Evolutionary conservation across 1,139 yeast genomes (phyloP), one percentile per base, ranked within the genome.

Genomic region (Yamadazyma diddensiae): DNA sequence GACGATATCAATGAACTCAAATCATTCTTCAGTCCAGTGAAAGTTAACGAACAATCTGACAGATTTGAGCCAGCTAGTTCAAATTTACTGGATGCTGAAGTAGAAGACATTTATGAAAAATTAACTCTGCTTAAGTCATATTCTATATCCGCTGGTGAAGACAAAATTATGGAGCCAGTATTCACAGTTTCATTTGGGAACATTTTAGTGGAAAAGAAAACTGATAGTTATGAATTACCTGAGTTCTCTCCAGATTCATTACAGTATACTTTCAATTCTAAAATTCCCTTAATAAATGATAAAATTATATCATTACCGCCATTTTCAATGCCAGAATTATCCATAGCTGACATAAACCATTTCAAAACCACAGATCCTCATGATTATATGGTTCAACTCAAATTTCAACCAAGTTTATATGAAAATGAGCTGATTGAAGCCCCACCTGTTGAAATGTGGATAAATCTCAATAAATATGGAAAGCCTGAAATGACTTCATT

Each of bases 361-460:
- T 49, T 46, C 32, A 36, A 55, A 34, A 42, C 41, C 26, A 47
- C 51, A 17, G 70, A 67, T 33, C 64, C 70, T 2, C 65, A 60
- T 34, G 48, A 57, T 10, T 62, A 64, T 39, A 52, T 55, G 19
- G 56, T 72, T 11, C 81, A 77, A 47, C 44, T 77, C 40, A 63
- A 60, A 42, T 71, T 77, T 39, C 48, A 62, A n/a, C 82, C 82
- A 1, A 56, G 71, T 7, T 65, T 74, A 7, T 59, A 36, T 17
- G 33, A 35, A 5, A 33, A 23, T 10, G 33, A 41, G n/a, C 46
- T 49, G 28, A 47, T 52, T 35, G 49, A 56, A 30, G 63, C 63
- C 34, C 82, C 82, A 0, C 75, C 79, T 0, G 56, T 77, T 3
- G 82, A 77, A 46, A 55, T 77, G 30, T 73, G 79, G 76, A 55